These are phyloP conservation scores for Lycium barbarum DNA, from an alignment of 257 asterid species.

Conservation along the genomic window DNA sequence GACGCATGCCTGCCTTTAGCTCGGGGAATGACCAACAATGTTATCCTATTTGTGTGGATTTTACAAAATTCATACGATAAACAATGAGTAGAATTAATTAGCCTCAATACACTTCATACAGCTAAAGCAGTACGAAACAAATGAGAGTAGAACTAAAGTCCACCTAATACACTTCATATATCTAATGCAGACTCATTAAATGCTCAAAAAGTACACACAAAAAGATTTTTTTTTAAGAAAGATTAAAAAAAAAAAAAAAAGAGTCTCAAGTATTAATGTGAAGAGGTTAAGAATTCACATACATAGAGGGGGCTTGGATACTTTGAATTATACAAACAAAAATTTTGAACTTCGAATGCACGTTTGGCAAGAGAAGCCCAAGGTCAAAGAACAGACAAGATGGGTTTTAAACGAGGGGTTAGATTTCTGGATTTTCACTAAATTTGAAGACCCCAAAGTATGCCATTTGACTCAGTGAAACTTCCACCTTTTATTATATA, in stretches of 20 bases:
- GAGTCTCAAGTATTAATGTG: constrained; percentile 23
- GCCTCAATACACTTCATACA: not conserved
- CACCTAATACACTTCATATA: constrained; percentile 10
- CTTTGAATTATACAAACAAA: constrained; percentile 43
- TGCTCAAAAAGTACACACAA: not conserved
- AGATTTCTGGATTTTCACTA: constrained; percentile 60
- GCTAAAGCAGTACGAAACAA: not conserved
- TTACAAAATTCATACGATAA: not conserved
- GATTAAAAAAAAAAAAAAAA: not conserved
- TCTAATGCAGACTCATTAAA: not conserved
- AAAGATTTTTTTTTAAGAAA: not conserved
- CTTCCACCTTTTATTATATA: constrained; percentile 30
- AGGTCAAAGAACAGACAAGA: constrained; percentile 83
- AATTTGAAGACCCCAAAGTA: constrained; percentile 56
- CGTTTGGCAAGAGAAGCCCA: constrained; percentile 80
- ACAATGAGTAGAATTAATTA: not conserved
- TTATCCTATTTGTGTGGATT: not conserved
- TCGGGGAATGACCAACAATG: not conserved
- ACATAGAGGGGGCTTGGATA: constrained; percentile 26
- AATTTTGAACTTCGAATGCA: constrained; percentile 51
- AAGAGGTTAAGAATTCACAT: constrained; percentile 29
- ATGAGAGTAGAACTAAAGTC: not conserved
- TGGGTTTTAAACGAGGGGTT: constrained; percentile 72
- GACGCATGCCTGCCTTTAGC: too few relatives aligned
- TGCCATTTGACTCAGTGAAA: constrained; percentile 60